These are phyloP conservation scores for Termitomyces sp. DNA, from an alignment of 768 basidiomycete species.

Conservation along the genomic window DNA sequence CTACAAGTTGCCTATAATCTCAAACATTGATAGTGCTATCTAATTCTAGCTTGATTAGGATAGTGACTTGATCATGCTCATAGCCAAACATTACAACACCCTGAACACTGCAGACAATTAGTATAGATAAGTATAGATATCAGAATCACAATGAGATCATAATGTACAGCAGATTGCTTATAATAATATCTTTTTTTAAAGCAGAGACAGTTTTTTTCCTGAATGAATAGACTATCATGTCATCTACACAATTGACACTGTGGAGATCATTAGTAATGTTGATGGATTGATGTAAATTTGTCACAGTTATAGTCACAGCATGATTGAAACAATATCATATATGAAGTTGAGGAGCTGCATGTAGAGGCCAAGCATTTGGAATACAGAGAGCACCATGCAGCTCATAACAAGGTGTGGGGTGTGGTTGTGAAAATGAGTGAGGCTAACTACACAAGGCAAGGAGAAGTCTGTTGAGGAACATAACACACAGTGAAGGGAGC, in stretches of 20 bases:
- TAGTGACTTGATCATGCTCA: slow-evolving; percentile 26
- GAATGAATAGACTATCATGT: slow-evolving; percentile 6
- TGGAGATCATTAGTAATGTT: not conserved
- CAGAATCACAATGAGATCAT: not conserved
- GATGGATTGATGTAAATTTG: not conserved
- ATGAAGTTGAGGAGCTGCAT: slow-evolving; percentile 22
- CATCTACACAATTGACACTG: slow-evolving; percentile 4
- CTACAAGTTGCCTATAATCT: slow-evolving; percentile 19
- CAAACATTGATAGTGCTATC: slow-evolving; percentile 22
- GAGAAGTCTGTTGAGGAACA: not conserved
- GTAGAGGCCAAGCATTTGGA: slow-evolving; percentile 27
- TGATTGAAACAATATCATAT: slow-evolving; percentile 12
- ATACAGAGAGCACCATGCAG: slow-evolving; percentile 25
- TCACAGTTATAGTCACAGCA: slow-evolving; percentile 15
- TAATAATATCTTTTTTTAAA: not conserved
- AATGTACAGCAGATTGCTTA: not conserved
- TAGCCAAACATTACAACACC: slow-evolving; percentile 30
- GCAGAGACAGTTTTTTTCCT: not conserved
- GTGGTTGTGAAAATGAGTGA: slow-evolving; percentile 8
- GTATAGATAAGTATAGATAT: too few species aligned
- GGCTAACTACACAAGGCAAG: not conserved
- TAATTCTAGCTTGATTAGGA: slow-evolving; percentile 26
- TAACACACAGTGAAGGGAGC: too few species aligned
- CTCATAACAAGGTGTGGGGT: slow-evolving; percentile 8
- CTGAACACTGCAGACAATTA: slow-evolving; percentile 10